Percentiles rank a stretch among this genome's conserved stretches.
These are phyloP conservation scores for Allantophomopsis cytisporea DNA, from an alignment of 2,329 filamentous ascomycete genomes.

Conservation along the genomic window DNA sequence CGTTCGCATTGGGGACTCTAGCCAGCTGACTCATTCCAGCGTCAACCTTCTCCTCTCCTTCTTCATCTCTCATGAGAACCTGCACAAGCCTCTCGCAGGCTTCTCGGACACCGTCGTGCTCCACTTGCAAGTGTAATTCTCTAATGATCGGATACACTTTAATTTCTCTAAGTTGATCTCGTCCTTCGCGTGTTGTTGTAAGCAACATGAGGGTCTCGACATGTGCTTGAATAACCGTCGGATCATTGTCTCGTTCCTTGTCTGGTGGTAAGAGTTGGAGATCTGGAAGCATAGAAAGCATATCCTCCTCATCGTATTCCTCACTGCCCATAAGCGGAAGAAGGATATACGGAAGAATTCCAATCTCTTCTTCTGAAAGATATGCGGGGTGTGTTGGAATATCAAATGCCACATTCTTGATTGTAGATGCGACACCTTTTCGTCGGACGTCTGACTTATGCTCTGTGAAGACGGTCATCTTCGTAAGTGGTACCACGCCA, in stretches of 20 bases:
- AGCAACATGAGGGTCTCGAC: constrained; percentile 78
- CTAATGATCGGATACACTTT: constrained; percentile 84
- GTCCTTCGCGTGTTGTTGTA: constrained; percentile 62
- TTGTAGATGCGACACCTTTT: constrained; percentile 88
- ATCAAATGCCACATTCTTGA: constrained; percentile 90
- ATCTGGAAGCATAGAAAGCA: constrained; percentile 75
- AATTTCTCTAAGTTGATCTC: constrained; percentile 60
- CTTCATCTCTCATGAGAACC: constrained; percentile 23
- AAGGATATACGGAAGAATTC: constrained; percentile 78
- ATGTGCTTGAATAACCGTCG: constrained; percentile 69
- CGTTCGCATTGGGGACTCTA: constrained; percentile 4
- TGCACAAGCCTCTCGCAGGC: constrained; percentile 85
- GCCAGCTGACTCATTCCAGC: constrained; percentile 13
- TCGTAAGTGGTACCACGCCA: constrained; percentile 73
- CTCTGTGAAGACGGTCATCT: constrained; percentile 89
- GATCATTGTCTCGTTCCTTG: constrained; percentile 71
- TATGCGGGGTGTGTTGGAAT: constrained; percentile 58
- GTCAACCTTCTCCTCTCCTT: constrained; percentile 14
- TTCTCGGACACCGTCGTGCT: constrained; percentile 70
- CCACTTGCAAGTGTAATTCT: constrained; percentile 67
- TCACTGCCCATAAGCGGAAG: constrained; percentile 81
- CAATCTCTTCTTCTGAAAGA: constrained; percentile 56
- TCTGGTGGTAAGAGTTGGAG: constrained; percentile 81
- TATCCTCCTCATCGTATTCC: constrained; percentile 80
- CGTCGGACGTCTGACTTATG: constrained; percentile 72